Conservation (phyloP, 2,329 filamentous ascomycete genomes). For the Acrocalymma vagum region DNA sequence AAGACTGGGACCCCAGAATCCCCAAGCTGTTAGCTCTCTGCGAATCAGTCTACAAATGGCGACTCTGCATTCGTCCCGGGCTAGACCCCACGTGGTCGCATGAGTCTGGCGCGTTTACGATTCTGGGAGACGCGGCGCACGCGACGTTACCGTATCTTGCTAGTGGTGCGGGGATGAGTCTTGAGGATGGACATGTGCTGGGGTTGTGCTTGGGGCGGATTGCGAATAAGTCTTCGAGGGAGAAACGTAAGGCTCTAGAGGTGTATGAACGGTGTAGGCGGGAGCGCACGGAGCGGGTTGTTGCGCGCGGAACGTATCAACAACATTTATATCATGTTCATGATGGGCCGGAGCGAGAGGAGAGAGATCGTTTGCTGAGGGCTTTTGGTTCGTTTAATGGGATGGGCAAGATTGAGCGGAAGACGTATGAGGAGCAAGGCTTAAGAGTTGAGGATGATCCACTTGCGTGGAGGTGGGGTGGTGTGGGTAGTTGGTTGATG, state of each 20-base stretch:
- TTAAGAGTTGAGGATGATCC: conserved; percentile 39
- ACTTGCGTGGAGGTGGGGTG: conserved; percentile 47
- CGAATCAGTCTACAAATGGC: conserved; percentile 68
- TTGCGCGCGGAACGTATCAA: conserved; percentile 67
- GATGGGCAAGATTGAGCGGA: conserved; percentile 25
- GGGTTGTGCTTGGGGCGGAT: conserved; percentile 63
- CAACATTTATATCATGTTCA: conserved; percentile 69
- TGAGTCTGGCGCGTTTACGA: conserved; percentile 62
- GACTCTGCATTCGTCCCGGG: conserved; percentile 64
- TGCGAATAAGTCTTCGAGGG: conserved; percentile 45
- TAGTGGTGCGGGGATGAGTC: conserved; percentile 65
- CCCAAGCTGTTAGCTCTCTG: conserved; percentile 66
- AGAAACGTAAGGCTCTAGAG: conserved; percentile 47
- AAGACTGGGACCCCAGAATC: conserved; percentile 65
- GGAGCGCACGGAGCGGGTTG: conserved; percentile 66
- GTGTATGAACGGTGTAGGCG: conserved; percentile 68
- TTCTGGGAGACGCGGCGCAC: conserved; percentile 71
- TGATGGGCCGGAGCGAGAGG: conserved; percentile 65
- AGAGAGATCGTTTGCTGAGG: conserved; percentile 55
- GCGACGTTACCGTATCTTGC: conserved; percentile 71
- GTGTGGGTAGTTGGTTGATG: conserved; percentile 44
- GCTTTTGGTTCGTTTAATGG: conserved; percentile 40
- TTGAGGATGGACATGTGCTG: conserved; percentile 68
- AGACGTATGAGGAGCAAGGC: conserved; percentile 26
- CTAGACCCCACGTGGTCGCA: conserved; percentile 66